Conservation (phyloP, 768 basidiomycete genomes). For the Hortiboletus flavorubellus region DNA sequence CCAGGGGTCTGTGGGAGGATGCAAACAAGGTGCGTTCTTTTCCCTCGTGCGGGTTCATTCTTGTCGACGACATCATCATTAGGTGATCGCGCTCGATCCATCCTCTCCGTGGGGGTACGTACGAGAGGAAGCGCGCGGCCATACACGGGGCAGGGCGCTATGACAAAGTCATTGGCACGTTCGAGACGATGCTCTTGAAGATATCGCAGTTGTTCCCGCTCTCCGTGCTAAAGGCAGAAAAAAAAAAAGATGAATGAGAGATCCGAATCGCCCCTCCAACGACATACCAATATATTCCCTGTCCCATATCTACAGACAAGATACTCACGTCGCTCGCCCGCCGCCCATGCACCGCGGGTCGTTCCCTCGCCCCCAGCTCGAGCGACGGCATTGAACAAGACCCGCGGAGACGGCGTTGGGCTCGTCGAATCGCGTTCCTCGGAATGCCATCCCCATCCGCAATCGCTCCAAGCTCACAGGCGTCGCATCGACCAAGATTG, state of each 20-base stretch:
- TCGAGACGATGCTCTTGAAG: no score
- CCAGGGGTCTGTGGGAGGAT: no score
- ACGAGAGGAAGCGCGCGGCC: no score
- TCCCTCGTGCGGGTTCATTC: no score
- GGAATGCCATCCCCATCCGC: not conserved
- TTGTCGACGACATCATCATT: no score
- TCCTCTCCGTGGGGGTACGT: no score
- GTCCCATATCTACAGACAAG: slow-evolving; percentile 1
- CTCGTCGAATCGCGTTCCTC: slow-evolving; percentile 3
- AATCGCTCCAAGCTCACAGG: slow-evolving; percentile 8
- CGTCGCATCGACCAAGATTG: slow-evolving; percentile 57
- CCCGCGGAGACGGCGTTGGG: slow-evolving; percentile 7
- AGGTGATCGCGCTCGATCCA: no score
- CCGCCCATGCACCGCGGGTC: slow-evolving; percentile 15
- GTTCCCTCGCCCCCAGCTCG: slow-evolving; percentile 35
- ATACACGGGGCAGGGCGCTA: no score
- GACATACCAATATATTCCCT: not conserved
- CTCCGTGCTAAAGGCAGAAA: not conserved
- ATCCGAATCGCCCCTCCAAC: not conserved
- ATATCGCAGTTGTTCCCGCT: not conserved
- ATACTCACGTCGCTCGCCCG: not conserved
- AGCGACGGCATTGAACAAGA: slow-evolving; percentile 16
- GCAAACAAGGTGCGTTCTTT: no score
- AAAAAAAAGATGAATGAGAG: not conserved
- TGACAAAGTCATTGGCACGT: no score